phyloP scores from a whole-genome alignment of 192 early-diverging fungal genomes.

The Endogone sp. region DNA sequence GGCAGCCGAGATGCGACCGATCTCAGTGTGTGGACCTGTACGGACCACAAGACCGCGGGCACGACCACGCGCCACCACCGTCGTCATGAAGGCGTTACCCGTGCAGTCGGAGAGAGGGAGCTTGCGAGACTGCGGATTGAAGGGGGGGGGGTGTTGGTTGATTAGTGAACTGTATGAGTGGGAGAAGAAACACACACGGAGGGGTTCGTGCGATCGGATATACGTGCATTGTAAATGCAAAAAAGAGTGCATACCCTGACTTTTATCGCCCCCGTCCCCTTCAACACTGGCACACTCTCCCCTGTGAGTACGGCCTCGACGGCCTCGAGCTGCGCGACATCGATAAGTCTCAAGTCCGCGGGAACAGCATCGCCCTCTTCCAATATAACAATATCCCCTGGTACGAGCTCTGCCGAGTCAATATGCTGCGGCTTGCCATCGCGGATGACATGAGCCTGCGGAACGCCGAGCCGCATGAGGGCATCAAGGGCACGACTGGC shows the following conservation, averaged over 20 bases:
- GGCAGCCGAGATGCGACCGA: slow-evolving; percentile 90
- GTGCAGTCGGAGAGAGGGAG: slow-evolving; percentile 83
- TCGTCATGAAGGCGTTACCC: slow-evolving; percentile 97
- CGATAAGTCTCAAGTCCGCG: slow-evolving; percentile 79
- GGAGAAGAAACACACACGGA: no score
- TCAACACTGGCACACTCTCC: slow-evolving; percentile 66
- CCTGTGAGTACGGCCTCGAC: slow-evolving; percentile 84
- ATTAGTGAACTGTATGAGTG: no score
- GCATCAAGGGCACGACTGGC: slow-evolving; percentile 89
- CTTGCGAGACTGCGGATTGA: slow-evolving; percentile 28
- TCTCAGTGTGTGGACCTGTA: slow-evolving; percentile 85
- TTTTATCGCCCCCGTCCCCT: slow-evolving; percentile 65
- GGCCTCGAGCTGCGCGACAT: slow-evolving; percentile 70
- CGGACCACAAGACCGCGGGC: slow-evolving; percentile 91
- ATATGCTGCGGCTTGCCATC: slow-evolving; percentile 75
- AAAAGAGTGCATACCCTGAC: slow-evolving; percentile 38
- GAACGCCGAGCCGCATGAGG: slow-evolving; percentile 81
- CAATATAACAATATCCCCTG: slow-evolving; percentile 88
- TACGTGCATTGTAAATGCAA: no score
- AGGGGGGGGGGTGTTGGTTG: background rate
- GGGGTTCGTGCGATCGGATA: background rate
- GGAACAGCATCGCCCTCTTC: slow-evolving; percentile 94
- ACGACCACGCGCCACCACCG: slow-evolving; percentile 84
- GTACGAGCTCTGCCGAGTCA: slow-evolving; percentile 71
- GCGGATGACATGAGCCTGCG: slow-evolving; percentile 82